Evolutionary conservation across 2,329 filamentous ascomycete species (phyloP), one percentile per base, ranked within the genome.

Genomic region (Pezizomycotina sp.): DNA sequence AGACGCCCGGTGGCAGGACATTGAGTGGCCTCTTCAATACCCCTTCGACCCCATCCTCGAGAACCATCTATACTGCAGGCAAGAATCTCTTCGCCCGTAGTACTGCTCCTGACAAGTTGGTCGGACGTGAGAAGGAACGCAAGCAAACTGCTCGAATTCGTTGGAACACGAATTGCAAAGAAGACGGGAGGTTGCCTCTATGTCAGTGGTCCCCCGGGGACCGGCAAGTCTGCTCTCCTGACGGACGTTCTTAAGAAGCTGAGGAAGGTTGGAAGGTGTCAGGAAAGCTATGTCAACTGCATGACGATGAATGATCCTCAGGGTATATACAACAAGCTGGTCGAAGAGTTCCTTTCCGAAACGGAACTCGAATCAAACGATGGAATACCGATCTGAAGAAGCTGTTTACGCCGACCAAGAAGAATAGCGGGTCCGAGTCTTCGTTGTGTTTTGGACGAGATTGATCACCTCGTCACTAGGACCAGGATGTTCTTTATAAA

Each of bases 161-260:
- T 52, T 14, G 37, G 36, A 3, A 35, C 34, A 20, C 38, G 47
- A 15, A 21, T 52, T 6, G 34, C 36, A 4, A 36, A 45, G 15
- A 38, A 38, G 25, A 30, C 38, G 6, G 50, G 50, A 13, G 83
- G 84, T 34, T 95, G 86, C 53, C 68, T 92, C 33, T 98, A 98
- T 55, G 77, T 98, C 48, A 93, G 84, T 50, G 89, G 89, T 0
- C 89, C 89, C 3, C 89, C 89, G 2, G 89, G 89, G 7, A 98
- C 89, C 0, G 89, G 89, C 36, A 98, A 98, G 62, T 95, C 84
- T 56, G 89, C 89, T 19, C 77, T 95, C 64, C 73, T 95, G 44
- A 74, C 74, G 45, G 76, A 91, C 54, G 70, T 92, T 32, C 77
- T 77, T 30, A 60, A 62, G 21, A 60, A 65, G 10, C 56, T 62